Percentiles rank a stretch among this genome's conserved stretches.
phyloP scores from a whole-genome alignment of 164 flowering plant genomes.

The Annona cherimola region DNA sequence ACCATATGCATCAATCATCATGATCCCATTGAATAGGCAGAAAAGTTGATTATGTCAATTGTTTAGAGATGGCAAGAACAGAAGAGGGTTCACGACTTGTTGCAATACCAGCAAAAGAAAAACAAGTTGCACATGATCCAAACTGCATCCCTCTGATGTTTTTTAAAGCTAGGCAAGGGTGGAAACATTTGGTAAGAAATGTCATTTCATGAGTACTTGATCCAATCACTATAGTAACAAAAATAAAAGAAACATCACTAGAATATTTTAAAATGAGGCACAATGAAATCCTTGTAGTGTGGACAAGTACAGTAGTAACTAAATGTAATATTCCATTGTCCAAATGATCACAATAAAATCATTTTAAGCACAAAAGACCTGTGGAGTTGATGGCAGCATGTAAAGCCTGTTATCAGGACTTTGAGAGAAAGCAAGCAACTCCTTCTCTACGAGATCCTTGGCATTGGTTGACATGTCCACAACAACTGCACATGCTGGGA shows the following conservation, averaged over 20 bases:
- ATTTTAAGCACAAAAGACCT: slow-evolving; percentile 40
- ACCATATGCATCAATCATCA: too few relatives aligned
- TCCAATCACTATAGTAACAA: not conserved
- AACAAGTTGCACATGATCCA: too few relatives aligned
- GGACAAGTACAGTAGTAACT: not conserved
- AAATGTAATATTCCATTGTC: not conserved
- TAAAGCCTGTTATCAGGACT: slow-evolving; percentile 92
- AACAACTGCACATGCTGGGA: slow-evolving; percentile 77
- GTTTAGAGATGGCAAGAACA: too few relatives aligned
- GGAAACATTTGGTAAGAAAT: too few relatives aligned
- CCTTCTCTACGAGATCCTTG: slow-evolving; percentile 83
- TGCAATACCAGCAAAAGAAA: too few relatives aligned
- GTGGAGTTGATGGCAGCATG: slow-evolving; percentile 96
- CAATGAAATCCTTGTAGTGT: not conserved
- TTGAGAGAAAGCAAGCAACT: slow-evolving; percentile 75
- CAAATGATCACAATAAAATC: not conserved
- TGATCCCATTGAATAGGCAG: too few relatives aligned
- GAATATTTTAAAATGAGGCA: not conserved
- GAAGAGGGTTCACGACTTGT: too few relatives aligned
- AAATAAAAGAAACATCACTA: not conserved
- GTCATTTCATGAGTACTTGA: not conserved
- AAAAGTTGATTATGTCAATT: too few relatives aligned
- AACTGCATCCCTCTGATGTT: too few relatives aligned
- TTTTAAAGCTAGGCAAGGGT: too few relatives aligned
- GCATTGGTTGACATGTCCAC: slow-evolving; percentile 64